Percentiles rank a stretch among this genome's conserved stretches.
Evolutionary conservation across 2,329 filamentous ascomycete genomes (phyloP).

Genomic region (Colletotrichum higginsianum): DNA sequence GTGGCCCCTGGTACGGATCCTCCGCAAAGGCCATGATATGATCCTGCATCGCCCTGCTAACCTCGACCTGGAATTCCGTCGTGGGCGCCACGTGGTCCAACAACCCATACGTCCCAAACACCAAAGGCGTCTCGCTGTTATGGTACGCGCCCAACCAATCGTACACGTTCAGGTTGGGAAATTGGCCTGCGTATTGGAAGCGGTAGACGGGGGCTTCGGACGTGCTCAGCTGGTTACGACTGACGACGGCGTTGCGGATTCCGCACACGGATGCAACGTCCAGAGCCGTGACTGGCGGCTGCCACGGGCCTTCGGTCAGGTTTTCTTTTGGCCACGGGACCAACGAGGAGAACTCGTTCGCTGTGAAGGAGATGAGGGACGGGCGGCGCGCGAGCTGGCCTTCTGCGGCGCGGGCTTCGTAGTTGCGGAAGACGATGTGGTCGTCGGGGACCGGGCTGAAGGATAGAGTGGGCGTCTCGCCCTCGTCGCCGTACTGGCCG

Average conservation of each 20-base stretch:
- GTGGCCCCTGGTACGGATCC: conserved; percentile 47
- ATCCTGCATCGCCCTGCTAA: conserved; percentile 49
- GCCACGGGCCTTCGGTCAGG: conserved; percentile 49
- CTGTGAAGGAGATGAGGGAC: conserved; percentile 51
- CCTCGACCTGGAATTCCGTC: conserved; percentile 46
- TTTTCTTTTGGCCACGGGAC: conserved; percentile 48
- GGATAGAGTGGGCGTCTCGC: conserved; percentile 43
- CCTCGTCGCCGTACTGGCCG: conserved; percentile 48
- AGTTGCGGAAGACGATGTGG: conserved; percentile 50
- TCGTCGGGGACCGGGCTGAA: conserved; percentile 51
- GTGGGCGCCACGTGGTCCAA: conserved; percentile 45
- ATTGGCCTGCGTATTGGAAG: conserved; percentile 58
- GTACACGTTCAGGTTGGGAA: conserved; percentile 56
- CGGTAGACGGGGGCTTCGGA: conserved; percentile 53
- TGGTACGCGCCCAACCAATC: conserved; percentile 61
- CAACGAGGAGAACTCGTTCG: conserved; percentile 52
- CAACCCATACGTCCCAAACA: conserved; percentile 55
- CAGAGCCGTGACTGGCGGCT: conserved; percentile 35
- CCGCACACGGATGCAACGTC: conserved; percentile 49
- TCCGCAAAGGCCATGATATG: conserved; percentile 47
- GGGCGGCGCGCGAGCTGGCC: conserved; percentile 49
- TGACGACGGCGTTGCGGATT: conserved; percentile 47
- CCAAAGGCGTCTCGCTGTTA: conserved; percentile 53
- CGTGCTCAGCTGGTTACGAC: conserved; percentile 45
- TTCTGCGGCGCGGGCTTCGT: conserved; percentile 46